Evolutionary conservation across 140 eudicot species (phyloP).

Genomic region (Senecio squalidus): DNA sequence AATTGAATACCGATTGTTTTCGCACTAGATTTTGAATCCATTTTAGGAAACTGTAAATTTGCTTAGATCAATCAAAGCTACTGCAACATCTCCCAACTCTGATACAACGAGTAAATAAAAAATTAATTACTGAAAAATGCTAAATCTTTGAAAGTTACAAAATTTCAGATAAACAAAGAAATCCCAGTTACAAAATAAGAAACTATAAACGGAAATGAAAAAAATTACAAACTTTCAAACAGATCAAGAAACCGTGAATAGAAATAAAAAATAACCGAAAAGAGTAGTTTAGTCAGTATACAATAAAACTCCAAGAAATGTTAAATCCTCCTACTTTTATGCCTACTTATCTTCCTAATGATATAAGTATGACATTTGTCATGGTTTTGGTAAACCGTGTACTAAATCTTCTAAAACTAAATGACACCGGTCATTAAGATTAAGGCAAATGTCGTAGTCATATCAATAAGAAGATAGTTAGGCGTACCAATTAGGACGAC

Average conservation of each 20-base stretch:
- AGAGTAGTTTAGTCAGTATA: too few species aligned
- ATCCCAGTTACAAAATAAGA: background rate
- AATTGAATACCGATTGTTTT: slow-evolving; percentile 25
- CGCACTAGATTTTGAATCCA: slow-evolving; percentile 59
- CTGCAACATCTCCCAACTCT: slow-evolving; percentile 28
- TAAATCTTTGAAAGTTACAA: background rate
- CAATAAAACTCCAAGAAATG: background rate
- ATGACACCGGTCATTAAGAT: too few species aligned
- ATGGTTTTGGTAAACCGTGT: too few species aligned
- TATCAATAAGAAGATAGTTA: too few species aligned
- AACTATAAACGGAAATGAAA: background rate
- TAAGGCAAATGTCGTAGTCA: too few species aligned
- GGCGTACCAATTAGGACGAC: too few species aligned
- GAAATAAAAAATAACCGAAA: background rate
- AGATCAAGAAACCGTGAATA: too few species aligned
- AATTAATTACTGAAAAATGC: background rate
- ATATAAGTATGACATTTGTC: too few species aligned
- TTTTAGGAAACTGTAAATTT: slow-evolving; percentile 13
- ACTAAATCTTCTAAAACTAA: too few species aligned
- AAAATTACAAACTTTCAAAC: background rate
- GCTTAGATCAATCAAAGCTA: slow-evolving; percentile 11
- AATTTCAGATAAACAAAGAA: background rate
- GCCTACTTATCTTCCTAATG: too few species aligned
- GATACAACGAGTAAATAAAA: slow-evolving; percentile 13
- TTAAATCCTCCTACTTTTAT: too few species aligned